Conservation (phyloP, 129 eudicot species). For the Helichrysum umbraculigerum region DNA sequence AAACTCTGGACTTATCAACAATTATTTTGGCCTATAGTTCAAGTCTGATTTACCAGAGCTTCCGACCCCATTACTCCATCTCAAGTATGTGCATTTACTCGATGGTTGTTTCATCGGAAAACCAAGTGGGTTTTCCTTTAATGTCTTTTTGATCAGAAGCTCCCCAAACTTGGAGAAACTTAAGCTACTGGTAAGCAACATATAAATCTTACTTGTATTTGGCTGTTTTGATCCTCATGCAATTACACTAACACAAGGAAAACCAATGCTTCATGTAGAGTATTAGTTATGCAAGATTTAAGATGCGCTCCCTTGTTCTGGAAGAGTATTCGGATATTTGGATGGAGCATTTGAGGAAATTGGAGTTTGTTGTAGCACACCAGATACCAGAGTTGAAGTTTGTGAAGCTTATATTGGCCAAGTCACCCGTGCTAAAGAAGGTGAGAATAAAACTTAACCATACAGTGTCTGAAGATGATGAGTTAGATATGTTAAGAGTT, state of each 20-base stretch:
- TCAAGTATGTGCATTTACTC: not conserved
- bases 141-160: constrained; percentile 3
- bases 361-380: not conserved
- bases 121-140: not conserved
- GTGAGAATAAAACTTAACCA: not conserved
- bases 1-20: constrained; percentile 6
- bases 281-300: not conserved
- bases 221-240: not conserved
- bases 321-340: constrained; percentile 12
- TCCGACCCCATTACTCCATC: constrained; percentile 18
- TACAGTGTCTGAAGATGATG: not conserved
- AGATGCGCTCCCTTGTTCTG: not conserved
- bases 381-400: constrained; percentile 1
- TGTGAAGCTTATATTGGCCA: too few species aligned
- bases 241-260: constrained; percentile 2
- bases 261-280: not conserved
- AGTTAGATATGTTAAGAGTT: constrained; percentile 1
- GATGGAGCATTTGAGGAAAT: constrained; percentile 1
- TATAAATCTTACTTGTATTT: not conserved
- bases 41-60: constrained; percentile 15
- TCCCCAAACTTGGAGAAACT: constrained; percentile 22
- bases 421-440: constrained; percentile 10
- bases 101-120: not conserved
- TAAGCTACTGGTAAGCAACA: constrained; percentile 10
- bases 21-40: not conserved